Percentiles rank a stretch among this genome's conserved stretches.
phyloP scores from a whole-genome alignment of 352 stramenopile species.

The Globisporangium parvum region DNA sequence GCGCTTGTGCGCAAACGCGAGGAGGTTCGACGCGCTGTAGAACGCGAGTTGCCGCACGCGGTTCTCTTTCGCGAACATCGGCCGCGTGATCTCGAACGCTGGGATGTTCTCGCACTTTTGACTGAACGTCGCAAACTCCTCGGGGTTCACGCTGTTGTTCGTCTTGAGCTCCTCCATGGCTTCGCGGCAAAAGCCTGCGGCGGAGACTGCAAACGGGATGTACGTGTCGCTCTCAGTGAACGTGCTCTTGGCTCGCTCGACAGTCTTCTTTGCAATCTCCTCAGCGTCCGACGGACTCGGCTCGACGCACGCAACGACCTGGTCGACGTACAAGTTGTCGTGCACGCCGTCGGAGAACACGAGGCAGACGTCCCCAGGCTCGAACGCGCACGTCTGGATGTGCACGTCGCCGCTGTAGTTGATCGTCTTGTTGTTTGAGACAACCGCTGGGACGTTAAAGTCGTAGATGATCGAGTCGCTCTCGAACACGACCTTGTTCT shows the following conservation, averaged over 20 bases:
- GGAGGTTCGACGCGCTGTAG: conserved; percentile 83
- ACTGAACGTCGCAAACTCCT: conserved; percentile 68
- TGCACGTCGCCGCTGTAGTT: conserved; percentile 71
- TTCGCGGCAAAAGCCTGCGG: conserved; percentile 72
- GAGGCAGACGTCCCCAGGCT: conserved; percentile 72
- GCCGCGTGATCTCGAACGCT: conserved; percentile 49
- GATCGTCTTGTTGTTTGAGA: conserved; percentile 81
- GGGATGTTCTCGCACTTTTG: conserved; percentile 69
- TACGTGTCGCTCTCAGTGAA: conserved; percentile 61
- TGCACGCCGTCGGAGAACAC: conserved; percentile 86
- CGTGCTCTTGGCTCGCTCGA: conserved; percentile 60
- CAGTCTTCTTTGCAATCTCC: conserved; percentile 70
- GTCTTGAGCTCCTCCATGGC: conserved; percentile 72
- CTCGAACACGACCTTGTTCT: conserved; percentile 67
- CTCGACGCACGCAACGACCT: conserved; percentile 64
- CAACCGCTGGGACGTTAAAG: conserved; percentile 85
- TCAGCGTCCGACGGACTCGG: conserved; percentile 40
- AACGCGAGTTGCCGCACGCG: conserved; percentile 82
- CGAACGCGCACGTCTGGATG: conserved; percentile 68
- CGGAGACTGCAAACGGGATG: conserved; percentile 83
- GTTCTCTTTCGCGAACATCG: conserved; percentile 74
- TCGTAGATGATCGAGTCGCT: conserved; percentile 89
- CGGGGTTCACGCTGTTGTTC: conserved; percentile 48
- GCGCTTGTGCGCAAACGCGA: conserved; percentile 87
- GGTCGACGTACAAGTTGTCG: conserved; percentile 84